Percentiles rank a stretch among this genome's conserved stretches.
Conservation (phyloP, 306 rosid species). For the Inga leiocalycina region DNA sequence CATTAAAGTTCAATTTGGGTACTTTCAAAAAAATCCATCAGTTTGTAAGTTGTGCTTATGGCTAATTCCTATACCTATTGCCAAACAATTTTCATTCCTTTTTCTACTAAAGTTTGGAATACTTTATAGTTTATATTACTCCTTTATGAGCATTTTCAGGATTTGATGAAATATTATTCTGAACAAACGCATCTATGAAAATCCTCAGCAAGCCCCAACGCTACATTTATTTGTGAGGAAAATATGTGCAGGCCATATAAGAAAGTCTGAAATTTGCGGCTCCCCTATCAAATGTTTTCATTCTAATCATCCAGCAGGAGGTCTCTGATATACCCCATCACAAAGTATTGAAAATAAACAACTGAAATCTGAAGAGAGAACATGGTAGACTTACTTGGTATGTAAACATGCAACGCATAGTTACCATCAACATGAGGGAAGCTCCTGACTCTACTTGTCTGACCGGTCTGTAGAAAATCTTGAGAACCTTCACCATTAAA, state of each 20-base stretch:
- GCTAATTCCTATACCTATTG: neutral
- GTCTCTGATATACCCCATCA: neutral
- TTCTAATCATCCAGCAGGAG: neutral
- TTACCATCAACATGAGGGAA: slow-evolving; percentile 90
- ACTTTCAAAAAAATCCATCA: neutral
- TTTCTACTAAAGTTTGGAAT: neutral
- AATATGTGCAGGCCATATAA: neutral
- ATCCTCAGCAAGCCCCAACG: neutral
- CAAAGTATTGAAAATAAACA: neutral
- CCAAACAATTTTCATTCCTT: neutral
- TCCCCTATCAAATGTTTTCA: neutral
- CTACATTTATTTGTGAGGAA: neutral
- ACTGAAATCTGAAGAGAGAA: neutral
- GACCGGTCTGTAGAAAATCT: slow-evolving; percentile 42
- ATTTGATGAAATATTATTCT: neutral
- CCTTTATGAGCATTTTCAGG: neutral
- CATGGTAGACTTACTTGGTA: slow-evolving; percentile 65
- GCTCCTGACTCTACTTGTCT: slow-evolving; percentile 67
- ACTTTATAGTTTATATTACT: slow-evolving; percentile 24
- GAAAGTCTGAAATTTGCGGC: neutral
- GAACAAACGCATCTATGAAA: neutral
- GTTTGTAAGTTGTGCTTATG: neutral
- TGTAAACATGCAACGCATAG: slow-evolving; percentile 78
- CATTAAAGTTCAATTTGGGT: neutral
- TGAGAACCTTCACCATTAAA: slow-evolving; percentile 48